Base-by-base conservation (phyloP, 306 rosid genomes). In the Sechiopsis laciniata region DNA sequence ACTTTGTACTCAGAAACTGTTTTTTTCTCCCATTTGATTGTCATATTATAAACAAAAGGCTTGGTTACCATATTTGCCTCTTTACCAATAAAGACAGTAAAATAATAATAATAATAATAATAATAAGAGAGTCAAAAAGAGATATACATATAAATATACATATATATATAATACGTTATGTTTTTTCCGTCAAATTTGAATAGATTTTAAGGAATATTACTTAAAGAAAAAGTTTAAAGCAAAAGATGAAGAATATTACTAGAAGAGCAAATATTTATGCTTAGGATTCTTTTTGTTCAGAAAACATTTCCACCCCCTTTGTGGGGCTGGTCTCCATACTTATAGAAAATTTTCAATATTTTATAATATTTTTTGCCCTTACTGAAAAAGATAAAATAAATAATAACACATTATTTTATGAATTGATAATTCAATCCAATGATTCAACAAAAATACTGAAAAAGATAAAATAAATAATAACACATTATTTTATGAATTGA, bases 171-270 rank as follows among this genome's bases (percentile, higher is more conserved):
- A 21, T 20, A 57, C 0, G 2, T 5, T 1, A 59, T 59, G 13
- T 14, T 0, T 5, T 12, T 24, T 59, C 12, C 26, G 26, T 59
- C n/a, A 59, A 59, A 60, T 0, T 32, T 60, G 16, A 60, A 14
- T 60, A 26, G 5, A 61, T 61, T 61, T 61, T 32, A 26, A 26
- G 42, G 42, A 61, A 61, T 61, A 58, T 58, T 11, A 58, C 64
- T 22, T 56, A 56, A 58, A 58, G n/a, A 26, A 61, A 35, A 62
- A 35, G 21, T 62, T 8, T 15, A 62, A 62, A 29, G 50, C 69
- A 62, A 62, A 62, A 15, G 32, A 8, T 62, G 11, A 4, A 62
- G 20, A 62, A 62, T 14, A 62, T 15, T 29, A 32, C 0, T 29
- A 32, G 21, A 5, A 29, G 19, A 42, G 20, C 20, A 32, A 15